A percentile compares a stretch with the other conserved stretches of the same genome.
Conservation (phyloP, 371 early-diverging fungal species). For the Rhizomucor pusillus region DNA sequence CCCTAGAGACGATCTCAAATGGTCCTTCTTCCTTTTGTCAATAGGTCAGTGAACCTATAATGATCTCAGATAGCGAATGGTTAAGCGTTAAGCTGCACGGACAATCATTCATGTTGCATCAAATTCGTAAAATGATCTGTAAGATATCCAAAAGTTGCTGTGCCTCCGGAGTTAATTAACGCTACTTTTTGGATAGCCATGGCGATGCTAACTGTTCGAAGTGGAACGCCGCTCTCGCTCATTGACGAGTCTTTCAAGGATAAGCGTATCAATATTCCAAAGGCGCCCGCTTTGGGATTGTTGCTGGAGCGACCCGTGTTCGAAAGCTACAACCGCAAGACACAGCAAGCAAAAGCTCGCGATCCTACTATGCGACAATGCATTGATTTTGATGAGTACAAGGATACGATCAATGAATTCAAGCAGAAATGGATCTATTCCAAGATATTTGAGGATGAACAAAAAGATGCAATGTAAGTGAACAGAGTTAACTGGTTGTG, state of each 20-base stretch:
- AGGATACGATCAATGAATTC: conserved; percentile 76
- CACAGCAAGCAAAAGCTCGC: not conserved
- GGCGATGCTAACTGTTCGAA: conserved; percentile 76
- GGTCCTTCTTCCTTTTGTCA: not conserved
- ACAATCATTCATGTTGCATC: conserved; percentile 99
- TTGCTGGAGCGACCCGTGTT: conserved; percentile 83
- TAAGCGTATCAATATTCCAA: conserved; percentile 91
- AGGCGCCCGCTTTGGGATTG: conserved; percentile 96
- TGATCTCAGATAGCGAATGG: conserved; percentile 87
- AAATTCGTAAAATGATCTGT: conserved; percentile 99
- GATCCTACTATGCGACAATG: not conserved
- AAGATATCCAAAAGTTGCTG: conserved; percentile 18
- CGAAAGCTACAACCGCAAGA: conserved; percentile 60
- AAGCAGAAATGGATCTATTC: conserved; percentile 81
- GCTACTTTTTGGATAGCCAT: conserved; percentile 46
- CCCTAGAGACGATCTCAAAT: not conserved
- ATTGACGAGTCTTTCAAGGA: conserved; percentile 66
- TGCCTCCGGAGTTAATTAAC: not conserved
- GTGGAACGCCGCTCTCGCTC: conserved; percentile 66
- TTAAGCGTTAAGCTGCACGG: conserved; percentile 92
- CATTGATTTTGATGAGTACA: not conserved
- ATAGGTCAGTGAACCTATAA: conserved; percentile 71
- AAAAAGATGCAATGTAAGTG: conserved; percentile 50
- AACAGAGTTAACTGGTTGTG: not conserved
- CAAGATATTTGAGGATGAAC: conserved; percentile 60